Evolutionary conservation across 345 rosid species (phyloP).

Genomic region (Euphorbia pulcherrima): DNA sequence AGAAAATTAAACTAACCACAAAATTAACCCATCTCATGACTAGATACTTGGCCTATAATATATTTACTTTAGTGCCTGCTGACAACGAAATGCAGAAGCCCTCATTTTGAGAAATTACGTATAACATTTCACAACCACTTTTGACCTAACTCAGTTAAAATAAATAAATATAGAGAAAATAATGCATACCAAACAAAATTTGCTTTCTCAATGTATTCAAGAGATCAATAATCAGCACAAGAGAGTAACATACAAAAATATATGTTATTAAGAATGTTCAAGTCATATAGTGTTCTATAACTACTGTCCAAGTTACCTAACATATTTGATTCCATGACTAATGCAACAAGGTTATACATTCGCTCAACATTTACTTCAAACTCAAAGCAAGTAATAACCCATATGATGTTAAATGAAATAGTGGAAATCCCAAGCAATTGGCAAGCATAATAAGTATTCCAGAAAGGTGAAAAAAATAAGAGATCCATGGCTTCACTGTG

Average conservation of each 20-base stretch:
- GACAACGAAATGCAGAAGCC: too few species aligned
- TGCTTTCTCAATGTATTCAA: too few species aligned
- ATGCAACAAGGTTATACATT: not conserved
- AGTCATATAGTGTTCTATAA: not conserved
- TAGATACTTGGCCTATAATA: too few species aligned
- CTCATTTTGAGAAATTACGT: too few species aligned
- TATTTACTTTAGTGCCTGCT: too few species aligned
- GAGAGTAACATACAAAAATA: not conserved
- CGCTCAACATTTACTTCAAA: not conserved
- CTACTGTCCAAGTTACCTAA: not conserved
- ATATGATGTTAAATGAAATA: not conserved
- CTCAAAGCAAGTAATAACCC: not conserved
- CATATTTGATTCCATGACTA: not conserved
- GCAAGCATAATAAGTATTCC: not conserved
- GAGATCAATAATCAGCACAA: too few species aligned
- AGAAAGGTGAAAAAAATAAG: not conserved
- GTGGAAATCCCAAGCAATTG: not conserved
- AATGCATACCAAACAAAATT: too few species aligned
- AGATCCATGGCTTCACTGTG: not conserved
- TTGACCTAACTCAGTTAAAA: too few species aligned
- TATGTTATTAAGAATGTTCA: not conserved
- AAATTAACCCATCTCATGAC: too few species aligned
- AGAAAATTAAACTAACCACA: too few species aligned
- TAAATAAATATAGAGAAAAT: too few species aligned
- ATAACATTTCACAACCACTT: too few species aligned